phyloP scores from a whole-genome alignment of 2,329 filamentous ascomycete species.

The Pseudogymnoascus sp. region DNA sequence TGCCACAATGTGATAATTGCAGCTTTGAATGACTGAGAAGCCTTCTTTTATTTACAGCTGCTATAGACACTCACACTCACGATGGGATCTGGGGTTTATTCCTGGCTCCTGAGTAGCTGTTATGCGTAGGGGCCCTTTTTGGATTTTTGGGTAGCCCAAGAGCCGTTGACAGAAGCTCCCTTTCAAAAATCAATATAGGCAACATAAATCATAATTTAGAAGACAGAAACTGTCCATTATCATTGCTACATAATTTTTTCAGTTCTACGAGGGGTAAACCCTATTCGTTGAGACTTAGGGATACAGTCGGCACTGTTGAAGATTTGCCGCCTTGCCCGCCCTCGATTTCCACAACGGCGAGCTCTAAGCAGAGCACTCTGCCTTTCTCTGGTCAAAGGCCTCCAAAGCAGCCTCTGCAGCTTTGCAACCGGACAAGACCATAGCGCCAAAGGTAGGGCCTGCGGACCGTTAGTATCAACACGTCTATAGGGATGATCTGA shows the following conservation, averaged over 20 bases:
- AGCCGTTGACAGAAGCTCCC: too few relatives aligned
- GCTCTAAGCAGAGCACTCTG: conserved; percentile 38
- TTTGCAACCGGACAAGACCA: conserved; percentile 83
- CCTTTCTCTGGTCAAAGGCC: conserved; percentile 70
- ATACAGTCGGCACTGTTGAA: not conserved
- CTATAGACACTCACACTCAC: not conserved
- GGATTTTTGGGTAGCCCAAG: not conserved
- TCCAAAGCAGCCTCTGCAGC: conserved; percentile 79
- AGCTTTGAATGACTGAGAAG: not conserved
- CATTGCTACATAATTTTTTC: not conserved
- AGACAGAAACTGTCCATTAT: not conserved
- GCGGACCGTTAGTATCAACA: not conserved
- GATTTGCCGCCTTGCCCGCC: not conserved
- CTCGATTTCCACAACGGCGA: not conserved
- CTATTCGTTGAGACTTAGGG: not conserved
- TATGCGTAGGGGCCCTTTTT: not conserved
- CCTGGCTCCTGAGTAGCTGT: not conserved
- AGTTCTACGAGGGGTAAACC: not conserved
- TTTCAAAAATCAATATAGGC: not conserved
- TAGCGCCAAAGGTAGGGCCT: conserved; percentile 77
- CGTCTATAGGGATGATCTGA: not conserved
- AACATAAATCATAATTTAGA: not conserved
- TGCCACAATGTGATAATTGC: not conserved
- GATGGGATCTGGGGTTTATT: not conserved
- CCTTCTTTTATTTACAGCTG: not conserved